Base-by-base conservation (phyloP, 2,329 filamentous ascomycete genomes). In the Calonectria leucothoes region DNA sequence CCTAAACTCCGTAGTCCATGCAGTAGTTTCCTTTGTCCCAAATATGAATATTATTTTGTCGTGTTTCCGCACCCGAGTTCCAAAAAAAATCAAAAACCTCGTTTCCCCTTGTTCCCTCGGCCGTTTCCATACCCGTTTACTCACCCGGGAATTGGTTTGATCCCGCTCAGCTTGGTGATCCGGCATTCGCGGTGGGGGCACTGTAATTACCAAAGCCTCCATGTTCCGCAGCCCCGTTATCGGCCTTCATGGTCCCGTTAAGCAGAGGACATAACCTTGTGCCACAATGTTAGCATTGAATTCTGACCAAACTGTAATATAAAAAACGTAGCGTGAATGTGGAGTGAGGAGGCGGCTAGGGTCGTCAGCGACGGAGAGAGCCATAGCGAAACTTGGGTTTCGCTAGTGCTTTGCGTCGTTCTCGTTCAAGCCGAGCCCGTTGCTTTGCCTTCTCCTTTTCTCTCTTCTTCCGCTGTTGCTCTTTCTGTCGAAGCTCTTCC, bases 241-340 rank as follows among this genome's bases (percentile, higher is more conserved):
- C 89, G 48, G 87, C 85, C 76, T 94, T 93, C 87, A 94, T 94
- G 37, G 94, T 94, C 66, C 95, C 95, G 82, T 97, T 97, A 75
- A 97, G 92, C 83, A 97, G 88, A 61, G 95, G 95, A 83, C 95
- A 97, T 80, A 96, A 90, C 84, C 93, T 95, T 89, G 66, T 69
- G 52, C 17, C 69, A 75, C 25, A 73, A 39, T 69, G 78, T 81
- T 78, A 81, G 79, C 71, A 75, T 75, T 51, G 4, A 27, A 55
- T 45, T 75, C 72, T 27, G 5, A 27, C n/a, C n/a, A 51, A 23
- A 20, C 29, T 33, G 7, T 17, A 52, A 42, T 17, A 59, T n/a
- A 72, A 69, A 63, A 35, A 49, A 52, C 42, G 39, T 70, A 42
- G 66, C 63, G 48, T 64, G 72, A 37, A 75, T 75, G 73, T 71